A percentile compares a stretch with the other conserved stretches of the same genome.
Evolutionary conservation across 805 yeast species (phyloP).

Genomic region (Starmerella vitae): DNA sequence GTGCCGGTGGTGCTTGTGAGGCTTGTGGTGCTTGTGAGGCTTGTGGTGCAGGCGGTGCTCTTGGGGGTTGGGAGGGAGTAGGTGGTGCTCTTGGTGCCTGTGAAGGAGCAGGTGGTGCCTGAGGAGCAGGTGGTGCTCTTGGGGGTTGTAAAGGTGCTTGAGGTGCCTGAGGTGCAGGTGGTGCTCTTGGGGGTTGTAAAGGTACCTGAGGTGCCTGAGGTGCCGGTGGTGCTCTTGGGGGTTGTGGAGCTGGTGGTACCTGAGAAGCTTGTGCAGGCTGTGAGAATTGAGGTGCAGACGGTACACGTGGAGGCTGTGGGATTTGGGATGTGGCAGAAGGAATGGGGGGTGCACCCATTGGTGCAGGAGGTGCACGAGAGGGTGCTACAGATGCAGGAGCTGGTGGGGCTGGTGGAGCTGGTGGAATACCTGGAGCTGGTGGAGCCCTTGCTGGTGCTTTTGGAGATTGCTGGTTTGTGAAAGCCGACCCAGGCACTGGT

Average conservation of each 20-base stretch:
- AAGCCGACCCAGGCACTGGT: no score
- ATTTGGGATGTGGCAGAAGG: conserved; percentile 18
- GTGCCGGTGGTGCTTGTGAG: conserved; percentile 21
- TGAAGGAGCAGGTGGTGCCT: conserved; percentile 5
- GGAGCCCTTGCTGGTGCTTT: background rate
- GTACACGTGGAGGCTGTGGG: conserved; percentile 6
- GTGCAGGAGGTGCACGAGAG: conserved; percentile 15
- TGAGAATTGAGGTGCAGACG: conserved; percentile 5
- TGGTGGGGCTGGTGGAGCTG: conserved; percentile 25
- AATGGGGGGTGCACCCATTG: conserved; percentile 15
- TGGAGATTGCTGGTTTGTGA: no score
- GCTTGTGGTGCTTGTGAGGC: conserved; percentile 7
- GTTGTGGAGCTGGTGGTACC: conserved; percentile 9
- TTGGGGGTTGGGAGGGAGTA: conserved; percentile 1
- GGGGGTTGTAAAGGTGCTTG: conserved; percentile 21
- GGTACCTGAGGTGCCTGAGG: conserved; percentile 12
- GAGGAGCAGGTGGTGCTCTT: conserved; percentile 13
- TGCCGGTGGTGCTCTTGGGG: conserved; percentile 22
- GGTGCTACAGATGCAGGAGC: conserved; percentile 14
- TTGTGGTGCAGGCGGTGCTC: conserved; percentile 12
- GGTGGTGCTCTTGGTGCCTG: conserved; percentile 5
- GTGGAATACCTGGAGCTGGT: conserved; percentile 17
- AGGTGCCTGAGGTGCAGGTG: conserved; percentile 21
- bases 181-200: conserved; percentile 20
- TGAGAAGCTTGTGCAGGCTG: conserved; percentile 3